These are phyloP conservation scores for Hansfordia pulvinata DNA, from an alignment of 2,329 filamentous ascomycete species.

Conservation along the genomic window DNA sequence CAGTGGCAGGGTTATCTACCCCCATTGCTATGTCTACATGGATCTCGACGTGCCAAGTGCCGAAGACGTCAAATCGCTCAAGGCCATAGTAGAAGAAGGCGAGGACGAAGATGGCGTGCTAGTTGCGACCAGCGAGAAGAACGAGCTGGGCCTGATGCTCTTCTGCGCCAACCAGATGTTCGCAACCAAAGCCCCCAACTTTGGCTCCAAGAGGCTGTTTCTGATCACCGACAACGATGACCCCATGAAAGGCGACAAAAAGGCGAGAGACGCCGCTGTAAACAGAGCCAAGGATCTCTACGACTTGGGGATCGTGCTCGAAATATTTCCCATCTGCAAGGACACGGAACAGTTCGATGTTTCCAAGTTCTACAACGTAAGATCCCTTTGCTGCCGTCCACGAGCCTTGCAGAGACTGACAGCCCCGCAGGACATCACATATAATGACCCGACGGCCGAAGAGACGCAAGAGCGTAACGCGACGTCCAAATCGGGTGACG, in stretches of 20 bases:
- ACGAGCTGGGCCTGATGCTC: slow-evolving; percentile 77
- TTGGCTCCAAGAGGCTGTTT: slow-evolving; percentile 84
- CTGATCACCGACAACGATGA: slow-evolving; percentile 91
- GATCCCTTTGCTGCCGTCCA: slow-evolving; percentile 8
- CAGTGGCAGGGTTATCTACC: slow-evolving; percentile 52
- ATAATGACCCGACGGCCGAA: slow-evolving; percentile 61
- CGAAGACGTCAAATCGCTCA: slow-evolving; percentile 70
- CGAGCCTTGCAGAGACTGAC: slow-evolving; percentile 9
- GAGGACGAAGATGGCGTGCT: slow-evolving; percentile 58
- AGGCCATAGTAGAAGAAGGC: slow-evolving; percentile 63
- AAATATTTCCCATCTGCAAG: slow-evolving; percentile 79
- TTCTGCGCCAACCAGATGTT: slow-evolving; percentile 97
- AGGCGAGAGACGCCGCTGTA: slow-evolving; percentile 59
- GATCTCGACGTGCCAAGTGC: slow-evolving; percentile 83
- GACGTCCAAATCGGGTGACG: slow-evolving; percentile 53
- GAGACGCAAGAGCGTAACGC: no score
- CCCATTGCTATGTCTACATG: slow-evolving; percentile 82
- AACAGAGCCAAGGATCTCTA: slow-evolving; percentile 90
- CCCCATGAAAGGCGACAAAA: slow-evolving; percentile 63
- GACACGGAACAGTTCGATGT: slow-evolving; percentile 62
- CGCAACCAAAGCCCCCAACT: slow-evolving; percentile 87
- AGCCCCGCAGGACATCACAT: slow-evolving; percentile 65
- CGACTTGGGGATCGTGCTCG: slow-evolving; percentile 81
- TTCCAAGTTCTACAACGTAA: slow-evolving; percentile 80
- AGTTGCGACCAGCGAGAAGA: slow-evolving; percentile 51